Base-by-base conservation (phyloP, 345 rosid species). In the Citropsis articulata region DNA sequence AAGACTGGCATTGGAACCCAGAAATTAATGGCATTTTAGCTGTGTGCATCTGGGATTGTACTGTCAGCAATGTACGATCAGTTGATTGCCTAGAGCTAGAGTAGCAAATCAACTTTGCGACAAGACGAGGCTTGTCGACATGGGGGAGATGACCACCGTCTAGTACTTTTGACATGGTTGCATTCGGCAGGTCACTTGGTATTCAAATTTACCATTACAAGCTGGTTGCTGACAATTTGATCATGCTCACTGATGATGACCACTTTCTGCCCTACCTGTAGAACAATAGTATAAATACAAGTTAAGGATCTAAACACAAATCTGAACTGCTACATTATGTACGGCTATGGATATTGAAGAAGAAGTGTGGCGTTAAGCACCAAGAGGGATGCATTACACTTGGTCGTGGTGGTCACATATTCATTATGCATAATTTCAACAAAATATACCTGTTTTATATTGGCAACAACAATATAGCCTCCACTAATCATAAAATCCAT, bases 91-190 rank as follows among this genome's bases (percentile, higher is more conserved):
- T 61, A 13, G 62, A 28, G 82, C 87, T 68, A 91, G 91, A 72
- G 84, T 90, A 0, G 74, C 79, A 9, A 9, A 94, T 91, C 81
- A 92, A 66, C 80, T 85, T 84, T 6, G 84, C 90, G 2, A 94
- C 86, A 56, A 71, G 82, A 10, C 63, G 77, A 62, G 98, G 93
- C 78, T 84, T 90, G 76, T 94, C 93, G 2, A 94, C 96, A 65
- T 91, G 97, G 56, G 95, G 91, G 73, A 94, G 95, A 82, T 94
- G 98, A 72, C 96, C 93, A 0, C 87, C 81, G 56, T 87, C 92
- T 19, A 87, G 84, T 24, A 91, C 85, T 83, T 80, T 89, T 56
- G 71, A 85, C 40, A 90, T 83, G 28, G 81, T 84, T 38, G 96
- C 90, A 53, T 85, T 85, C 2, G 82, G 85, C 73, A 92, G 87